Conservation (phyloP, 2,329 filamentous ascomycete genomes). For the Alternaria triticina region DNA sequence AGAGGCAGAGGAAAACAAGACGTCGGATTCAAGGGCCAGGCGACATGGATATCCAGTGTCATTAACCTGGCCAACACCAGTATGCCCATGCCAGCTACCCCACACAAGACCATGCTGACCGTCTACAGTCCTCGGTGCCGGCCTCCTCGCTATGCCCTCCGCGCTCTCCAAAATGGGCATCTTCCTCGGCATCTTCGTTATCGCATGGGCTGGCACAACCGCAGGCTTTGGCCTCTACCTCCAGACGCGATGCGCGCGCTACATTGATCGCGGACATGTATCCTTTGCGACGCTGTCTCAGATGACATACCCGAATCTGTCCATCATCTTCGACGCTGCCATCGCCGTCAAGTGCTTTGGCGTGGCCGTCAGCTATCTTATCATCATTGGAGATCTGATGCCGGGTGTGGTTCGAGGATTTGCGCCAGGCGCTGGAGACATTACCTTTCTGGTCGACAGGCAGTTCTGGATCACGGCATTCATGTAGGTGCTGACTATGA, state of each 20-base stretch:
- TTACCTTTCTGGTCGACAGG: constrained; percentile 81
- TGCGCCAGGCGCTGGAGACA: constrained; percentile 64
- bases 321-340: constrained; percentile 92
- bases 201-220: constrained; percentile 88
- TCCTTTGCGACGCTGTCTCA: constrained; percentile 98
- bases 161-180: constrained; percentile 97
- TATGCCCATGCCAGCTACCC: constrained; percentile 53
- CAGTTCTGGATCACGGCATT: constrained; percentile 99
- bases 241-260: constrained; percentile 89
- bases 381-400: constrained; percentile 99
- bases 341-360: constrained; percentile 99
- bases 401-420: constrained; percentile 90
- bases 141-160: constrained; percentile 93
- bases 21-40: constrained; percentile 72
- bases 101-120: constrained; percentile 15
- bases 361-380: constrained; percentile 95
- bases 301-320: constrained; percentile 94
- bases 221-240: constrained; percentile 94
- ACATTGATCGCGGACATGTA: constrained; percentile 84
- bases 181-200: constrained; percentile 79
- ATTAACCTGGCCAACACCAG: constrained; percentile 97
- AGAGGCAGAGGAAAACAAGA: constrained; percentile 71
- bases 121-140: constrained; percentile 83
- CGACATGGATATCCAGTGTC: constrained; percentile 87
- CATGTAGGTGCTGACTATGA: constrained; percentile 64